Evolutionary conservation across 176 grass and related monocot genomes (phyloP).

Genomic region (Phyllostachys edulis): DNA sequence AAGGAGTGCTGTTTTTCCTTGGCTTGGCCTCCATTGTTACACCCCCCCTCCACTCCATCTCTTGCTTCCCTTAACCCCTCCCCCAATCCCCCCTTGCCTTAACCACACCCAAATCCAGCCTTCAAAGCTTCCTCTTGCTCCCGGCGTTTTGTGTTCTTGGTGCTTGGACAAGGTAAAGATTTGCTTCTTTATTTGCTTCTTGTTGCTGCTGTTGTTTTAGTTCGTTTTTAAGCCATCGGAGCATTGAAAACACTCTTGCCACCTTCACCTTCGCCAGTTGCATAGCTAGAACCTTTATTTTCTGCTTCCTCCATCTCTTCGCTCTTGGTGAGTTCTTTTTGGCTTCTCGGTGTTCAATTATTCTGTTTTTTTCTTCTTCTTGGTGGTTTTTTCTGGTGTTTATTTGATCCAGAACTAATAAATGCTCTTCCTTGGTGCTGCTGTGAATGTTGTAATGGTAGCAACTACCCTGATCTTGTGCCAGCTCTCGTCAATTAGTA

Average conservation of each 20-base stretch:
- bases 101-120: conserved; percentile 56
- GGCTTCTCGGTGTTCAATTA: not conserved
- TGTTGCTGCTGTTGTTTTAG: not conserved
- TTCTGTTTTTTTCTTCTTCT: not conserved
- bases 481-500: conserved; percentile 6
- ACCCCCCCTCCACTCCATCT: conserved; percentile 48
- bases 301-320: not conserved
- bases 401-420: conserved; percentile 12
- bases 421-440: not conserved
- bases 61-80: conserved; percentile 53
- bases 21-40: conserved; percentile 48
- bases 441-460: conserved; percentile 3
- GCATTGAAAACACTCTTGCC: not conserved
- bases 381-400: not conserved
- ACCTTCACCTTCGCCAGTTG: not conserved
- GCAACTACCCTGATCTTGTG: conserved; percentile 21
- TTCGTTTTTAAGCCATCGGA: not conserved
- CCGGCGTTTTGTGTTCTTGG: conserved; percentile 23
- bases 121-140: conserved; percentile 57
- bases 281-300: not conserved
- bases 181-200: conserved; percentile 13
- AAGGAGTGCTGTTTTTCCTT: conserved; percentile 27
- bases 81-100: conserved; percentile 42
- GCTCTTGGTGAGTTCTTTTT: conserved; percentile 26
- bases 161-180: conserved; percentile 44